phyloP scores from a whole-genome alignment of 257 asterid genomes.

The Solanum rostratum region DNA sequence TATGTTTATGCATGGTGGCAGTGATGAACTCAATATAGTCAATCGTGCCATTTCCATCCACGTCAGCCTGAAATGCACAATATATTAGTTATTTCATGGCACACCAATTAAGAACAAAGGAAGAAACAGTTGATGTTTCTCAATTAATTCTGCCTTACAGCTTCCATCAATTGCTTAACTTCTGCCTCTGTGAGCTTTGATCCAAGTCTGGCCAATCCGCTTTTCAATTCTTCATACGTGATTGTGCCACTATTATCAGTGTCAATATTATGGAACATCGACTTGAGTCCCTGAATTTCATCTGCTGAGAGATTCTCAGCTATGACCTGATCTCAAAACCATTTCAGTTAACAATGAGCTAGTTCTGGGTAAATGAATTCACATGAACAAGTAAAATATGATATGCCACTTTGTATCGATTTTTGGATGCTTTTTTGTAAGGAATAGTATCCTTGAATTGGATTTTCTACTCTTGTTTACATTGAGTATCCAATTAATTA shows the following conservation, averaged over 20 bases:
- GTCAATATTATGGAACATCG: conserved; percentile 76
- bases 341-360: not conserved
- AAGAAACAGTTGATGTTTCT: not conserved
- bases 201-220: conserved; percentile 71
- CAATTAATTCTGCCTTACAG: conserved; percentile 28
- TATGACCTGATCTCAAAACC: conserved; percentile 37
- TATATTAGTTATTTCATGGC: not conserved
- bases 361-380: not conserved
- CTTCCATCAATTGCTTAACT: conserved; percentile 84
- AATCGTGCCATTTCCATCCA: conserved; percentile 79
- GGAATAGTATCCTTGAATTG: not conserved
- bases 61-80: conserved; percentile 51
- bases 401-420: not conserved
- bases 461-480: not conserved
- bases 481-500: not conserved
- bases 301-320: conserved; percentile 73
- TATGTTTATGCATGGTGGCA: conserved; percentile 85
- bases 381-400: not conserved
- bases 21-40: conserved; percentile 79
- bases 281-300: conserved; percentile 73
- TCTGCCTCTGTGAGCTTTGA: conserved; percentile 73
- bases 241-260: conserved; percentile 75
- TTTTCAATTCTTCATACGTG: conserved; percentile 71
- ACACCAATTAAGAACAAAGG: not conserved
- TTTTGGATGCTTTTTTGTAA: not conserved